phyloP scores from a whole-genome alignment of 768 basidiomycete species.

The Trametes sanguinea region DNA sequence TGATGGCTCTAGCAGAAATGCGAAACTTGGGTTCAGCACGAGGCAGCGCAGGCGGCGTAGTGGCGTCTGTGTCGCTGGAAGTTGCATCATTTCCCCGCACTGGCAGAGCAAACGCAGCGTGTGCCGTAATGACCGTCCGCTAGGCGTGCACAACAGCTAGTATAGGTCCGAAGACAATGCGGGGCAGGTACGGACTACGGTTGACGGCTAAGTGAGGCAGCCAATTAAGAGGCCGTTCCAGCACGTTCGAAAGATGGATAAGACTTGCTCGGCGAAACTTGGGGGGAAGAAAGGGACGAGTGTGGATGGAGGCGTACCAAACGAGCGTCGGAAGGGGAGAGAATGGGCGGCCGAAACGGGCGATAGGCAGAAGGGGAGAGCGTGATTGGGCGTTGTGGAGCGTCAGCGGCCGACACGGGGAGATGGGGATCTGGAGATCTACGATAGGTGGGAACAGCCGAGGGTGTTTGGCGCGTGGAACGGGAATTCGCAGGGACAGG shows the following conservation, averaged over 20 bases:
- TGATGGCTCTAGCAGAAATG: neutral
- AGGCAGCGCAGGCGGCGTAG: neutral
- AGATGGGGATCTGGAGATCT: conserved; percentile 15
- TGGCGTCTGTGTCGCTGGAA: neutral
- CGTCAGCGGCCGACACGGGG: neutral
- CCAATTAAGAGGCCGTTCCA: neutral
- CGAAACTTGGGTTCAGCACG: neutral
- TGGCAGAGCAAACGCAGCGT: neutral
- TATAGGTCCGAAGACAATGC: neutral
- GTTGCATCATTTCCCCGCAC: conserved; percentile 5
- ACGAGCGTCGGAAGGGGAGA: neutral
- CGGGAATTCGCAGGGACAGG: neutral
- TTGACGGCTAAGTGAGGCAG: too few species aligned
- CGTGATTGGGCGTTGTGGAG: conserved; percentile 7
- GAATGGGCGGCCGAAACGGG: neutral
- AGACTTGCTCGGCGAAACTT: neutral
- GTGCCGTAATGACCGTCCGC: conserved; percentile 8
- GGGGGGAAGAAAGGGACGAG: neutral
- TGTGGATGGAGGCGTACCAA: neutral
- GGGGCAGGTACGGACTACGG: conserved; percentile 9
- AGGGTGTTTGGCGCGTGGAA: neutral
- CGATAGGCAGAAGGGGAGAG: neutral
- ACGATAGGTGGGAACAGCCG: neutral
- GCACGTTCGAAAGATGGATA: neutral
- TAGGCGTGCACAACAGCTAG: neutral